These are phyloP conservation scores for Aeschynomene evenia DNA, from an alignment of 306 rosid genomes.

Conservation along the genomic window DNA sequence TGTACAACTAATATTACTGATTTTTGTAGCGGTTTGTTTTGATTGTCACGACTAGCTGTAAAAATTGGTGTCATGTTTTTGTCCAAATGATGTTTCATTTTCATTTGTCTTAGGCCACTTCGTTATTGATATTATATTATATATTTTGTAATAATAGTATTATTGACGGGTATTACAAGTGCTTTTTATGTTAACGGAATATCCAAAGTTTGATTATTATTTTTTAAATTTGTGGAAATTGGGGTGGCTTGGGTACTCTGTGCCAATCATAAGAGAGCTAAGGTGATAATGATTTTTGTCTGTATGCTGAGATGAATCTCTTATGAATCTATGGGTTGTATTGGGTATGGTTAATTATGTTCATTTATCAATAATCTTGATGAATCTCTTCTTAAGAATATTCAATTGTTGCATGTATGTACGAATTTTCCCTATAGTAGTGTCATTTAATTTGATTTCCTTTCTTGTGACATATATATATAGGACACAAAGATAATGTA, in stretches of 20 bases:
- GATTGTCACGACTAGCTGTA: constrained; percentile 21
- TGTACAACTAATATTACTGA: too few relatives aligned
- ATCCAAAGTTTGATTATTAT: neutral
- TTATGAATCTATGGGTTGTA: too few relatives aligned
- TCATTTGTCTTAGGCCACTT: constrained; percentile 24
- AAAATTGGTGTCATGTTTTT: neutral
- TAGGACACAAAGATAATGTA: too few relatives aligned
- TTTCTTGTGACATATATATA: too few relatives aligned
- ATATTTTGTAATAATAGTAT: too few relatives aligned
- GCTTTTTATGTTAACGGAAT: neutral
- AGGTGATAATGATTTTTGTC: neutral
- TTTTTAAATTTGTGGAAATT: too few relatives aligned
- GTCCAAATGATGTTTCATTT: neutral
- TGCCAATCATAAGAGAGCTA: neutral
- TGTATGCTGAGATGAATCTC: neutral
- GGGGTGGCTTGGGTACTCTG: neutral
- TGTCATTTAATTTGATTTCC: too few relatives aligned
- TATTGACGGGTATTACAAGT: constrained; percentile 27
- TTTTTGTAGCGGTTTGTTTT: neutral
- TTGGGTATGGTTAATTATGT: too few relatives aligned
- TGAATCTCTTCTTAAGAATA: too few relatives aligned
- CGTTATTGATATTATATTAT: neutral
- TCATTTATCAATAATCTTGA: too few relatives aligned
- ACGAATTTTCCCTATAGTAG: too few relatives aligned
- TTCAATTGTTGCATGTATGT: too few relatives aligned